These are phyloP conservation scores for Fusarium robinianum DNA, from an alignment of 2,329 filamentous ascomycete genomes.

Conservation along the genomic window DNA sequence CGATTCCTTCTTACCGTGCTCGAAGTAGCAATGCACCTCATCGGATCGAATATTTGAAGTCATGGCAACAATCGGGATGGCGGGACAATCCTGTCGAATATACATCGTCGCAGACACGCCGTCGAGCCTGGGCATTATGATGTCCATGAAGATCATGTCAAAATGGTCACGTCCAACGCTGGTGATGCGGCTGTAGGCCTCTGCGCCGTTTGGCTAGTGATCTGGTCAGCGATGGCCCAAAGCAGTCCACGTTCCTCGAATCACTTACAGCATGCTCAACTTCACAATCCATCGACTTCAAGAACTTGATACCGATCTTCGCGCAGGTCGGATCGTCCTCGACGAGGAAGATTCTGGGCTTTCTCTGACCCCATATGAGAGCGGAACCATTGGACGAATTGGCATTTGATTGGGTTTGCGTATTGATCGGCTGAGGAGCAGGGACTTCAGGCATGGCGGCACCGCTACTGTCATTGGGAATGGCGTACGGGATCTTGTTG, in stretches of 20 bases:
- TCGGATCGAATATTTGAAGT: slow-evolving; percentile 97
- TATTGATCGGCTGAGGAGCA: slow-evolving; percentile 44
- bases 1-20: slow-evolving; percentile 71
- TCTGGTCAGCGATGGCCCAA: slow-evolving; percentile 18
- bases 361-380: slow-evolving; percentile 59
- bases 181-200: slow-evolving; percentile 85
- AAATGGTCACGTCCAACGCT: slow-evolving; percentile 53
- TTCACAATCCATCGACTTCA: slow-evolving; percentile 66
- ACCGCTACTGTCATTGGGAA: slow-evolving; percentile 59
- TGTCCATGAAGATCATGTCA: slow-evolving; percentile 82
- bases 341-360: slow-evolving; percentile 85
- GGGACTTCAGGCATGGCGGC: slow-evolving; percentile 45
- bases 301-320: slow-evolving; percentile 69
- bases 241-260: not conserved
- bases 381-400: slow-evolving; percentile 44
- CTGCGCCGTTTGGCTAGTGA: slow-evolving; percentile 70
- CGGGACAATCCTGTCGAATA: slow-evolving; percentile 82
- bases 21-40: slow-evolving; percentile 96
- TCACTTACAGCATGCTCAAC: slow-evolving; percentile 68
- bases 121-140: slow-evolving; percentile 96
- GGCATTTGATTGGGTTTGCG: slow-evolving; percentile 27
- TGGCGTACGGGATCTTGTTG: slow-evolving; percentile 87
- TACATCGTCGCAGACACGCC: slow-evolving; percentile 93
- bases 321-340: slow-evolving; percentile 76
- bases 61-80: slow-evolving; percentile 94